A percentile compares a stretch with the other conserved stretches of the same genome.
These are phyloP conservation scores for Pythium scleroteichum DNA, from an alignment of 352 stramenopile species.

Conservation along the genomic window DNA sequence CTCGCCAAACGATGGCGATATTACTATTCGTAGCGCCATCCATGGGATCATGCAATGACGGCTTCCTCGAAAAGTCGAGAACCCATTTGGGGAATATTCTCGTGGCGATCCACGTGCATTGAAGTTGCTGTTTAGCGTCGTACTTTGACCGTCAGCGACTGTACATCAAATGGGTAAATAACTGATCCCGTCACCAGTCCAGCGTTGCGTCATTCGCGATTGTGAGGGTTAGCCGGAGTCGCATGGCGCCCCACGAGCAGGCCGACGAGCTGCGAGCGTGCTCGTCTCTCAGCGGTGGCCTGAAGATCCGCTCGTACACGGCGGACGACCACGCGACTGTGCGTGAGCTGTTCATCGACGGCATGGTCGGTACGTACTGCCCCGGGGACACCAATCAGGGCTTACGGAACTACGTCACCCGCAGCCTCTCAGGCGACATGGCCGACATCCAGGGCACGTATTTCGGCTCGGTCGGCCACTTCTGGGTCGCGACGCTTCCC, in stretches of 20 bases:
- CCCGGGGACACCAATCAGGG: constrained; percentile 2
- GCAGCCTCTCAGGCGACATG: constrained; percentile 32
- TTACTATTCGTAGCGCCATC: no score
- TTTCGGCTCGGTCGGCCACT: constrained; percentile 28
- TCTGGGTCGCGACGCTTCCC: constrained; percentile 10
- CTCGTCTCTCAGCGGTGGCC: no score
- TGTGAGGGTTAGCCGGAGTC: background rate
- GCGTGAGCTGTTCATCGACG: constrained; percentile 23
- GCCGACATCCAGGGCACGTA: constrained; percentile 41
- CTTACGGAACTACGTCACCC: constrained; percentile 23
- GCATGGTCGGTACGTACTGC: constrained; percentile 18
- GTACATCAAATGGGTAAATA: background rate
- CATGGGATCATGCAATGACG: no score
- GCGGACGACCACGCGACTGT: constrained; percentile 17
- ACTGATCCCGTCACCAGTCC: background rate
- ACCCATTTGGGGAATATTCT: background rate
- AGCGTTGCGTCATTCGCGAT: background rate
- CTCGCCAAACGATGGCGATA: no score
- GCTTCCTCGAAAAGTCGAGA: background rate
- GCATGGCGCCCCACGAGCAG: background rate
- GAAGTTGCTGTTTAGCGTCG: background rate
- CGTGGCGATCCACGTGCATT: background rate
- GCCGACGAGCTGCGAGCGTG: no score
- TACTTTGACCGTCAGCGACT: background rate
- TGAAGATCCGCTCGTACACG: constrained; percentile 28